A percentile compares a stretch with the other conserved stretches of the same genome.
Conservation (phyloP, 164 flowering plant genomes). For the Piper betle region DNA sequence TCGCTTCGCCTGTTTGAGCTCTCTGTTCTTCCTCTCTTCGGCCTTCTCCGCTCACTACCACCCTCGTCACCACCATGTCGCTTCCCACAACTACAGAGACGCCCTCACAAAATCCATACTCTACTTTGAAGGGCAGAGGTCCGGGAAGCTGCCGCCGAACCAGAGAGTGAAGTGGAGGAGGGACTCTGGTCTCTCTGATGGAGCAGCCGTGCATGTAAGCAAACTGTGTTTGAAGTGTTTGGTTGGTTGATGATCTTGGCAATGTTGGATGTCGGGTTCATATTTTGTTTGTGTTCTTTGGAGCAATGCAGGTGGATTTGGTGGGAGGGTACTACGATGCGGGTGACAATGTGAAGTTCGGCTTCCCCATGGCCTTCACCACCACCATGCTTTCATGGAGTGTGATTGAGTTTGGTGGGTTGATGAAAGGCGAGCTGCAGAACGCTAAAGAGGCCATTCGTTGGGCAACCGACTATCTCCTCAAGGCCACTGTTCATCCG, state of each 20-base stretch:
- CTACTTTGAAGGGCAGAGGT: conserved; percentile 82
- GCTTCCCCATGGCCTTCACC: conserved; percentile 94
- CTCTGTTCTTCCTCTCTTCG: conserved; percentile 20
- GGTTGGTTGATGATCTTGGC: not conserved
- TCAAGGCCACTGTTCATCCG: conserved; percentile 80
- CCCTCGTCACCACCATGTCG: conserved; percentile 26
- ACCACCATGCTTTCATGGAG: conserved; percentile 96
- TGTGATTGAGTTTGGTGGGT: conserved; percentile 85
- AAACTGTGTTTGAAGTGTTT: not conserved
- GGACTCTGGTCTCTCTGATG: conserved; percentile 81
- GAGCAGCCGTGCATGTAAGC: conserved; percentile 44
- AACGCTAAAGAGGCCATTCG: conserved; percentile 63
- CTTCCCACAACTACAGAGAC: conserved; percentile 72
- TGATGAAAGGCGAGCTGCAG: conserved; percentile 67
- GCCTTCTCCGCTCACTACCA: conserved; percentile 18
- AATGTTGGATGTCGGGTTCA: conserved; percentile 1
- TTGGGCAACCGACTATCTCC: conserved; percentile 89
- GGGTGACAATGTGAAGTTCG: conserved; percentile 97
- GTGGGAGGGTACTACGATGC: conserved; percentile 98
- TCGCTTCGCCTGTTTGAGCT: conserved; percentile 10
- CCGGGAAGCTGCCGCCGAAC: conserved; percentile 69
- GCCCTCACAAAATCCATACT: conserved; percentile 83
- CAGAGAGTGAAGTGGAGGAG: conserved; percentile 74
- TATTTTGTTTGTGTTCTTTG: conserved; percentile 13
- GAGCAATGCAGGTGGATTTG: conserved; percentile 80